Evolutionary conservation across 176 grass and related monocot species (phyloP).

Genomic region (Aegilops speltoides): DNA sequence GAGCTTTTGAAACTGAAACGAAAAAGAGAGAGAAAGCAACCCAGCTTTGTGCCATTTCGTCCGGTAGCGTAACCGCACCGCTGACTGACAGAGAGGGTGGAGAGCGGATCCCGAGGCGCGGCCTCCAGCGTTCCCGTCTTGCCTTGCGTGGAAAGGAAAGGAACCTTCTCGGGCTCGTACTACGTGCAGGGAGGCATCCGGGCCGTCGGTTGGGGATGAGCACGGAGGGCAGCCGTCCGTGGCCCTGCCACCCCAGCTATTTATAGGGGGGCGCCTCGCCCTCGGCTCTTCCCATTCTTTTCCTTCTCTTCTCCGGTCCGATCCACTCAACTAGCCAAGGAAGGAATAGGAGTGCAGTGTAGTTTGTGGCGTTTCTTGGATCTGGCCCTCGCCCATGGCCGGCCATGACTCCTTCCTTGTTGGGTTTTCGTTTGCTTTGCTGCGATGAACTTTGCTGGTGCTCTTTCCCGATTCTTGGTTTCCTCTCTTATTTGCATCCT

Average conservation of each 20-base stretch:
- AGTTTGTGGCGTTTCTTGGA: not conserved
- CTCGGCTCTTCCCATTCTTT: not conserved
- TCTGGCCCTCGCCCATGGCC: too few species aligned
- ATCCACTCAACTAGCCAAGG: not conserved
- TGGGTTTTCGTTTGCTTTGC: too few species aligned
- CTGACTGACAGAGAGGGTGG: not conserved
- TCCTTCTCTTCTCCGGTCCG: not conserved
- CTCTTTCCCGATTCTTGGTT: too few species aligned
- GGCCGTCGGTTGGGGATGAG: not conserved
- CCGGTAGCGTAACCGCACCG: not conserved
- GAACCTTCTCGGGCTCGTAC: not conserved
- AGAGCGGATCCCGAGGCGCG: not conserved
- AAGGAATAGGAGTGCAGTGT: not conserved
- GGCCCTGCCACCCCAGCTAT: not conserved
- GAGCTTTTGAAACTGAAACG: too few species aligned
- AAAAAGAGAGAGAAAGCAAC: too few species aligned
- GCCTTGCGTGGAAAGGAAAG: slow-evolving; percentile 15
- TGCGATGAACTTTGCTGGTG: too few species aligned
- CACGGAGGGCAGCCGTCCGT: not conserved
- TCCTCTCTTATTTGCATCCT: too few species aligned
- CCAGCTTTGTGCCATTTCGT: not conserved
- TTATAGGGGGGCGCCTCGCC: not conserved
- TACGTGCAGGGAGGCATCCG: not conserved
- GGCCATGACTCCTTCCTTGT: too few species aligned
- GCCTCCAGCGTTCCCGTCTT: not conserved